Percentiles rank a stretch among this genome's conserved stretches.
Conservation (phyloP, 148 eudicot species). For the Camellia japonica region DNA sequence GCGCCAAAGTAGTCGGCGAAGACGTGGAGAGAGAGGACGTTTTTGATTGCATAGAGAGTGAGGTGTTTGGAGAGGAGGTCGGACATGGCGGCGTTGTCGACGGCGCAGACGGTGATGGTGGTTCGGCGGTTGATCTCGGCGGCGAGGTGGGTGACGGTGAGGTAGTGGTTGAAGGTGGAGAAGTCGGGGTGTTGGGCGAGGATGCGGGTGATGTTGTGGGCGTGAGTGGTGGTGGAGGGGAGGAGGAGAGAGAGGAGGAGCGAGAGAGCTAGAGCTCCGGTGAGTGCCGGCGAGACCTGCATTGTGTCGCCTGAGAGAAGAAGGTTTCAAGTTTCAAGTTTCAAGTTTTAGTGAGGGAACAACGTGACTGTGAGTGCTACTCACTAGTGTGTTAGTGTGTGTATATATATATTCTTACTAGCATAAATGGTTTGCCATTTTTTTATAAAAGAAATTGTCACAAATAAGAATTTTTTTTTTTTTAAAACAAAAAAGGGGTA, state of each 20-base stretch:
- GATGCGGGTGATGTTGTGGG: conserved; percentile 67
- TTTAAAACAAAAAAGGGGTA: too few species aligned
- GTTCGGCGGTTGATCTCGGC: conserved; percentile 64
- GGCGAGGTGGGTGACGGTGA: conserved; percentile 75
- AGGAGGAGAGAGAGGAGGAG: conserved; percentile 12
- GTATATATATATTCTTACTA: background rate
- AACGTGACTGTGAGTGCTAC: background rate
- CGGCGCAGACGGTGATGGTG: conserved; percentile 76
- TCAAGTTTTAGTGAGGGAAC: conserved; percentile 7
- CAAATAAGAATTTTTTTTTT: too few species aligned
- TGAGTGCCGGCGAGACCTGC: background rate
- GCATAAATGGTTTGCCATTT: too few species aligned
- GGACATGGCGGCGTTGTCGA: conserved; percentile 77
- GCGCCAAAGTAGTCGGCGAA: conserved; percentile 70
- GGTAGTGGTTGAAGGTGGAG: conserved; percentile 75
- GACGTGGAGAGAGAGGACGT: conserved; percentile 70
- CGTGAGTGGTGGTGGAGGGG: conserved; percentile 20
- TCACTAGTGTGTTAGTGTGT: background rate
- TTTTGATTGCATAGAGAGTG: conserved; percentile 42
- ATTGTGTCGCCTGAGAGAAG: conserved; percentile 13
- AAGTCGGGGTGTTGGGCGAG: conserved; percentile 53
- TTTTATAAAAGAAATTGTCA: too few species aligned
- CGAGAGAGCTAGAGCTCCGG: background rate
- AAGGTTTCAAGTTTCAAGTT: too few species aligned
- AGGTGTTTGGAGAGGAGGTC: conserved; percentile 43